Percentiles rank a stretch among this genome's conserved stretches.
Conservation (phyloP, 345 rosid species). For the Salix dunnii region DNA sequence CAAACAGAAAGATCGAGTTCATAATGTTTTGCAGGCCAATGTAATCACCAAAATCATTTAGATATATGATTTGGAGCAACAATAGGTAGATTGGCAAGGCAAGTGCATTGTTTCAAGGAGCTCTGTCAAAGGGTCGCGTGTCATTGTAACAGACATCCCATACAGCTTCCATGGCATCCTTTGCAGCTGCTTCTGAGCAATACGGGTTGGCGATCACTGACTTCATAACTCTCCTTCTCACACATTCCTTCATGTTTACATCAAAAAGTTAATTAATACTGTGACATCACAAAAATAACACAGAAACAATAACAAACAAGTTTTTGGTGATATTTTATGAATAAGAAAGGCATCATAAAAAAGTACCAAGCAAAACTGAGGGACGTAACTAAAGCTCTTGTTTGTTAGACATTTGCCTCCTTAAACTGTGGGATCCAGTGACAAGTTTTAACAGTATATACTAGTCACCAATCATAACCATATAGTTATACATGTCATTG, state of each 20-base stretch:
- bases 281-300: not conserved
- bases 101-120: conserved; percentile 49
- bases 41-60: not conserved
- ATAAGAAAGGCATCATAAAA: not conserved
- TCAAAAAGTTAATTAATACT: not conserved
- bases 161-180: conserved; percentile 84
- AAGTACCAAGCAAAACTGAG: not conserved
- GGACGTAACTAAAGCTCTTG: not conserved
- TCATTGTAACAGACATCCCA: conserved; percentile 98
- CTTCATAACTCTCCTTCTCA: conserved; percentile 80
- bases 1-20: not conserved
- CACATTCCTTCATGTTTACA: conserved; percentile 61
- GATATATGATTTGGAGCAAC: not conserved
- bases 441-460: not conserved
- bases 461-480: not conserved
- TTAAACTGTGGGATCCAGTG: not conserved
- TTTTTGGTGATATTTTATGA: too few relatives aligned
- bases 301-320: not conserved
- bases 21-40: not conserved
- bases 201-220: conserved; percentile 62
- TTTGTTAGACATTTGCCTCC: not conserved
- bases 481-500: not conserved
- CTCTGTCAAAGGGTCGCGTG: conserved; percentile 89
- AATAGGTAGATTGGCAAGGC: not conserved
- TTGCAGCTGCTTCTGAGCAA: conserved; percentile 78